A percentile compares a stretch with the other conserved stretches of the same genome.
Evolutionary conservation across 495 filamentous ascomycete species (phyloP).

Genomic region (Neohortaea acidophila): DNA sequence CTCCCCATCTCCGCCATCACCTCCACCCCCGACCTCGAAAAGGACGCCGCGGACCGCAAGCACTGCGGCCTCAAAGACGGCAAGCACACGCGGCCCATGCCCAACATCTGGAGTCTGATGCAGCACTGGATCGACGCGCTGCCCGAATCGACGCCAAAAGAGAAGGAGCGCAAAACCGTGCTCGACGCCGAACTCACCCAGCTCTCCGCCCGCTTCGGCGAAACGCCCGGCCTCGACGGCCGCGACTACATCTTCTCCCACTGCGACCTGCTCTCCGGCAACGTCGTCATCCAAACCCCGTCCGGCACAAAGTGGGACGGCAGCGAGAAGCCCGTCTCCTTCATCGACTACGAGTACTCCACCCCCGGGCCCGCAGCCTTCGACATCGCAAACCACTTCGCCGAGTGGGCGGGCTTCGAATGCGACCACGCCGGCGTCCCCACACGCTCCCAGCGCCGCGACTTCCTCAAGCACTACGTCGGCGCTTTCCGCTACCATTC

Average conservation of each 20-base stretch:
- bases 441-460: slow-evolving; percentile 56
- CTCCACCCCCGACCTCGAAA: slow-evolving; percentile 9
- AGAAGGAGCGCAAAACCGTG: slow-evolving; percentile 45
- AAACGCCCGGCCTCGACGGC: slow-evolving; percentile 55
- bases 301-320: slow-evolving; percentile 20
- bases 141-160: slow-evolving; percentile 50
- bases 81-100: slow-evolving; percentile 27
- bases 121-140: slow-evolving; percentile 90
- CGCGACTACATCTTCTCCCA: slow-evolving; percentile 81
- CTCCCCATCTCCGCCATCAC: slow-evolving; percentile 38
- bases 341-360: slow-evolving; percentile 92
- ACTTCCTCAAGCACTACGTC: slow-evolving; percentile 76
- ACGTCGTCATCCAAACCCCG: slow-evolving; percentile 55
- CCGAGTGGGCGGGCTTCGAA: slow-evolving; percentile 94
- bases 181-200: slow-evolving; percentile 63
- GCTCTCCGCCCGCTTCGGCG: slow-evolving; percentile 52
- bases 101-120: slow-evolving; percentile 85
- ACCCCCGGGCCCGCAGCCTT: slow-evolving; percentile 92
- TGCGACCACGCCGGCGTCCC: slow-evolving; percentile 81
- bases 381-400: slow-evolving; percentile 97
- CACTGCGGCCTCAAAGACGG: slow-evolving; percentile 6
- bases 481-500: slow-evolving; percentile 33
- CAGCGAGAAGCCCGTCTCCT: slow-evolving; percentile 44
- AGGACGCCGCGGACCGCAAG: background rate
- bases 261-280: slow-evolving; percentile 86